Percentiles rank a stretch among this genome's conserved stretches.
These are phyloP conservation scores for Citrus mangshanensis DNA, from an alignment of 345 rosid species.

Conservation along the genomic window DNA sequence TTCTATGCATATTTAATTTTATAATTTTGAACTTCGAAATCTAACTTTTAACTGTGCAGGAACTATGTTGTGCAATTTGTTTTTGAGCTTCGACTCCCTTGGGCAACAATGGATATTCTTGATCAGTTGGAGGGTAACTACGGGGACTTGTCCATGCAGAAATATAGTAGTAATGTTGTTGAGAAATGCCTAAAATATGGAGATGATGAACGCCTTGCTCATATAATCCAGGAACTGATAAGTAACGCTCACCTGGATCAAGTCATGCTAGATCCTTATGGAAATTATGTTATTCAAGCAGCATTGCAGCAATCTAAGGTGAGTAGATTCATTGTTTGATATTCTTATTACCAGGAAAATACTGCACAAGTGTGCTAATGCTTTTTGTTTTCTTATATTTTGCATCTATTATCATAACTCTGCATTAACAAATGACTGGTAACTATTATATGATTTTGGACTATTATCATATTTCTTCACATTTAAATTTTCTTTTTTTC, in stretches of 20 bases:
- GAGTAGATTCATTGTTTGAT: background rate
- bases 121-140: conserved; percentile 65
- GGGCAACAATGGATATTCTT: conserved; percentile 50
- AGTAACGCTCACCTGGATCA: conserved; percentile 53
- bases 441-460: conserved; percentile 1
- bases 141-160: conserved; percentile 78
- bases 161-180: conserved; percentile 88
- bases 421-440: background rate
- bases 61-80: conserved; percentile 78
- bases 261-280: conserved; percentile 83
- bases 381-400: background rate
- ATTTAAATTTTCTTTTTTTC: background rate
- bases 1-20: background rate
- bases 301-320: conserved; percentile 68
- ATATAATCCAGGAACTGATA: conserved; percentile 57
- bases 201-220: conserved; percentile 40
- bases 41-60: conserved; percentile 29
- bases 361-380: background rate
- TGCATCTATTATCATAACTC: background rate
- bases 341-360: background rate
- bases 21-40: background rate
- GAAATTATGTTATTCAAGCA: conserved; percentile 82
- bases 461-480: background rate
- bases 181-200: conserved; percentile 71
- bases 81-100: conserved; percentile 59